Base-by-base conservation (phyloP, 345 rosid genomes). In the Lepidium aucheri region DNA sequence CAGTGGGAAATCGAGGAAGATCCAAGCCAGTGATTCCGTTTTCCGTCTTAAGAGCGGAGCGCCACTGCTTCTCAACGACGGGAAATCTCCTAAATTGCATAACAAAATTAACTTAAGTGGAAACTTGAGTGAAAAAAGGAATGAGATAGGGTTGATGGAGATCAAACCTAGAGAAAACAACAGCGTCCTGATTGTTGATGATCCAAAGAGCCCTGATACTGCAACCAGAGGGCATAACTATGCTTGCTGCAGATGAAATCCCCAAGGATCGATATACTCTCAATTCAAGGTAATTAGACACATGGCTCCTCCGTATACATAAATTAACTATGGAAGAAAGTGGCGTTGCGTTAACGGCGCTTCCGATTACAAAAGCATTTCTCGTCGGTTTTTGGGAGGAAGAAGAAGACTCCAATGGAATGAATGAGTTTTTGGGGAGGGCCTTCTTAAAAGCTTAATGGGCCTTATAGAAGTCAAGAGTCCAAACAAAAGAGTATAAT, bases 121-220 rank as follows among this genome's bases (percentile, higher is more conserved):
- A 39, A 24, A 46, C 36, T 6, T 28, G 32, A 28, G 32, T 63
- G 24, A 51, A 13, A 68, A 12, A 12, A 51, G 13, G 47, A 16
- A 49, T 39, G 60, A 66, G 54, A 72, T 7, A 22, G 60, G 15
- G 57, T 10, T 65, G 44, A 26, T 51, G 9, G 0, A 6, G 12
- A 3, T 9, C 10, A 13, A 56, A 90, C 98, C 97, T 84, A 69
- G 98, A 93, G 79, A 85, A 93, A 47, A 93, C 86, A 73, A 85
- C 84, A 69, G 84, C 46, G 65, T 86, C 92, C 55, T 85, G 81
- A 60, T 69, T 85, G 80, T 81, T 83, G 82, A 93, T 81, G 81
- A 81, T 84, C 98, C 98, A 93, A 43, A 93, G 76, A 72, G 95
- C 95, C 70, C 99, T 74, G 55, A 93, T 79, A 66, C 96, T 70